Evolutionary conservation across 257 asterid genomes (phyloP).

Genomic region (Thymus quinquecostatus): DNA sequence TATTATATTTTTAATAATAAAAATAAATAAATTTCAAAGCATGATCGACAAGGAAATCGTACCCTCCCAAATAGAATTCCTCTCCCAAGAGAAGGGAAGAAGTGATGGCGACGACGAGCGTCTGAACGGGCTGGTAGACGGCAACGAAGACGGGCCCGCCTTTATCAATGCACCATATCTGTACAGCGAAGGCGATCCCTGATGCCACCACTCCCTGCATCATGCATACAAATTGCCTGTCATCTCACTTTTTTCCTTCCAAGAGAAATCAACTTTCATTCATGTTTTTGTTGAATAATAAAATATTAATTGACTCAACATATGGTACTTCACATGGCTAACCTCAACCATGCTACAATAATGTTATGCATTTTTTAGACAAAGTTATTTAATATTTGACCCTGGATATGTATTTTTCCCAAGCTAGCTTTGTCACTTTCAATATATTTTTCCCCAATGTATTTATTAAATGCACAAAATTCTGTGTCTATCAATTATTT

Average conservation of each 20-base stretch:
- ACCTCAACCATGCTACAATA: slow-evolving; percentile 22
- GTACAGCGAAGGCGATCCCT: slow-evolving; percentile 98
- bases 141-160: slow-evolving; percentile 99
- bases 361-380: slow-evolving; percentile 20
- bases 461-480: neutral
- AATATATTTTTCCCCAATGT: neutral
- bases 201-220: slow-evolving; percentile 98
- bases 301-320: slow-evolving; percentile 30
- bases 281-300: no score
- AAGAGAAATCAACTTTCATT: neutral
- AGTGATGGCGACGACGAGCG: slow-evolving; percentile 91
- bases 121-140: slow-evolving; percentile 98
- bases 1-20: no score
- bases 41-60: neutral
- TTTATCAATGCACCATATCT: slow-evolving; percentile 98
- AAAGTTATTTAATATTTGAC: slow-evolving; percentile 30
- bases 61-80: slow-evolving; percentile 96
- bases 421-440: slow-evolving; percentile 7
- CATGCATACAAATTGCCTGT: slow-evolving; percentile 24
- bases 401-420: neutral
- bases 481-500: slow-evolving; percentile 2
- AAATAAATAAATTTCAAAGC: no score
- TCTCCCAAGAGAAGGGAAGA: slow-evolving; percentile 82
- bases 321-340: slow-evolving; percentile 34
- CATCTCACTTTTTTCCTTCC: slow-evolving; percentile 1